These are phyloP conservation scores for Jacaranda copaia DNA, from an alignment of 257 asterid genomes.

Conservation along the genomic window DNA sequence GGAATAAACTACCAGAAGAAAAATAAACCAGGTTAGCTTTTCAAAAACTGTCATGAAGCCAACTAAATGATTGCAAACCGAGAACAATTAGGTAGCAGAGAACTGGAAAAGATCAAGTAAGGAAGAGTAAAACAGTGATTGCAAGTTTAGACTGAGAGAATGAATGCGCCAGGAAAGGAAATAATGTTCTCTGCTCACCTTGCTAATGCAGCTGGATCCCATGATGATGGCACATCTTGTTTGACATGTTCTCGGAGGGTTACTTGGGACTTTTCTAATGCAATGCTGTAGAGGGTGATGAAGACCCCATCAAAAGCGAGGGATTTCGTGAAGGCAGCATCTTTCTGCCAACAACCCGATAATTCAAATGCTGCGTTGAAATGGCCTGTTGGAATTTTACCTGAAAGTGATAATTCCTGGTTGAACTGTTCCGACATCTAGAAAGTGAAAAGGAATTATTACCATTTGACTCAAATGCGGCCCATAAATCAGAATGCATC, in stretches of 20 bases:
- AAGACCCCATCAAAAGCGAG: constrained; percentile 82
- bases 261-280: constrained; percentile 76
- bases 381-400: constrained; percentile 84
- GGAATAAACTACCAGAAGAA: no score
- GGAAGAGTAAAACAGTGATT: neutral
- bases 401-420: constrained; percentile 77
- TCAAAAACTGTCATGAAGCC: no score
- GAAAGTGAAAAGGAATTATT: constrained; percentile 29
- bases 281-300: constrained; percentile 75
- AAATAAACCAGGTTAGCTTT: no score
- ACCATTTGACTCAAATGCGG: constrained; percentile 21
- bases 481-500: constrained; percentile 26
- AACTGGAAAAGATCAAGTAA: neutral
- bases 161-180: constrained; percentile 1
- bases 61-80: neutral
- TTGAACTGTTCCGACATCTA: constrained; percentile 93
- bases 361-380: constrained; percentile 86
- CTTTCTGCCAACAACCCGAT: constrained; percentile 84
- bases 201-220: constrained; percentile 88
- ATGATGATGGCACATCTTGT: constrained; percentile 78
- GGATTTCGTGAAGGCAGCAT: constrained; percentile 81
- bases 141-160: neutral
- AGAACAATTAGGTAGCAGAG: neutral
- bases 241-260: constrained; percentile 62
- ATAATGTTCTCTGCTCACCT: constrained; percentile 50